phyloP scores from a whole-genome alignment of 108 stramenopile genomes.

The Asterionellopsis glacialis region DNA sequence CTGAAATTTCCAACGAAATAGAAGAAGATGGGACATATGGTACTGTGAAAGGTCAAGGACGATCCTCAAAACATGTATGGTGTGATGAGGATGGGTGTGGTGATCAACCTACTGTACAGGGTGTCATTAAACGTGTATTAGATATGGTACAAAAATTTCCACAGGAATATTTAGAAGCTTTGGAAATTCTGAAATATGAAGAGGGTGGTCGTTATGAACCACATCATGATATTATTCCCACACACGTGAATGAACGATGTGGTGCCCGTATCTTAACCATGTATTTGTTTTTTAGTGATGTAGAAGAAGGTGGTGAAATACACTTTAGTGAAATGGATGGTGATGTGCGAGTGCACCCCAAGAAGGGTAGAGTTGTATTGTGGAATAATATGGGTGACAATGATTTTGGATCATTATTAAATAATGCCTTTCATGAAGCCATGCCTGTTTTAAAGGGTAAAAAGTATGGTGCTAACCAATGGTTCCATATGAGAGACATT shows the following conservation, averaged over 20 bases:
- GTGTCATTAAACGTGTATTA: slow-evolving; percentile 34
- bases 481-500: slow-evolving; percentile 49
- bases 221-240: slow-evolving; percentile 40
- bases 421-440: slow-evolving; percentile 66
- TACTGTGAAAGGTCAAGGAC: background rate
- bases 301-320: slow-evolving; percentile 63
- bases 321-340: slow-evolving; percentile 11
- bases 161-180: slow-evolving; percentile 43
- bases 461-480: slow-evolving; percentile 78
- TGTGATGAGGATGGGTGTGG: slow-evolving; percentile 50
- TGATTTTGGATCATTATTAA: background rate
- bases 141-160: slow-evolving; percentile 31
- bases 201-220: slow-evolving; percentile 20
- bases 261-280: slow-evolving; percentile 75
- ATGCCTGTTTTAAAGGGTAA: slow-evolving; percentile 50
- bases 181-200: slow-evolving; percentile 59
- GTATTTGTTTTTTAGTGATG: slow-evolving; percentile 68
- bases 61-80: slow-evolving; percentile 63
- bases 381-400: slow-evolving; percentile 38
- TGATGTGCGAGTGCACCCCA: slow-evolving; percentile 38
- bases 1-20: too few relatives aligned
- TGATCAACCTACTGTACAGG: slow-evolving; percentile 22
- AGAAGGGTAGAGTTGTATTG: slow-evolving; percentile 44
- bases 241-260: slow-evolving; percentile 21
- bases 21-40: background rate